phyloP scores from a whole-genome alignment of 2,329 filamentous ascomycete genomes.

The Alternaria tenuissima region DNA sequence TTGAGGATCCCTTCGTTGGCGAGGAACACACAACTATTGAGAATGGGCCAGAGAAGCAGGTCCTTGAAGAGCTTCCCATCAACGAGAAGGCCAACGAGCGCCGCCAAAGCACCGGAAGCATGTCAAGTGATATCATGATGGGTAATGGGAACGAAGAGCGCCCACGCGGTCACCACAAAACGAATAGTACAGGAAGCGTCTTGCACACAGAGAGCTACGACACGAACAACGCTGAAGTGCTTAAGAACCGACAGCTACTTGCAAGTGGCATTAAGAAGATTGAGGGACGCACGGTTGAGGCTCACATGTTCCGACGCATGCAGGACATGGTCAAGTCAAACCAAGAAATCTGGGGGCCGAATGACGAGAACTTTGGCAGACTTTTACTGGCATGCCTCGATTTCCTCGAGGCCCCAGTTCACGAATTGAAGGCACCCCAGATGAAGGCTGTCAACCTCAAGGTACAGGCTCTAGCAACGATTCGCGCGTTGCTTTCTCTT shows the following conservation, averaged over 20 bases:
- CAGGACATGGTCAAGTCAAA: slow-evolving; percentile 76
- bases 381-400: slow-evolving; percentile 73
- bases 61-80: slow-evolving; percentile 61
- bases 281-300: slow-evolving; percentile 75
- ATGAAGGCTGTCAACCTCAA: slow-evolving; percentile 77
- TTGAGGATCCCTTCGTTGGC: slow-evolving; percentile 61
- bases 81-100: slow-evolving; percentile 56
- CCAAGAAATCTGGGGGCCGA: slow-evolving; percentile 67
- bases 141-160: slow-evolving; percentile 37
- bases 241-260: slow-evolving; percentile 65
- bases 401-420: slow-evolving; percentile 70
- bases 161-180: slow-evolving; percentile 47
- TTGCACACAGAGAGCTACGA: slow-evolving; percentile 44
- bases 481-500: slow-evolving; percentile 75
- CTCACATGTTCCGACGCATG: slow-evolving; percentile 80
- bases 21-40: slow-evolving; percentile 38
- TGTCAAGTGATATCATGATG: slow-evolving; percentile 38
- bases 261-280: slow-evolving; percentile 79
- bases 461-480: slow-evolving; percentile 76
- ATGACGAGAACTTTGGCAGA: slow-evolving; percentile 74
- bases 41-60: slow-evolving; percentile 51
- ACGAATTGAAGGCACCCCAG: slow-evolving; percentile 57
- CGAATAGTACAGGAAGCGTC: slow-evolving; percentile 48
- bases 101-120: slow-evolving; percentile 41
- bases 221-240: slow-evolving; percentile 50